phyloP scores from a whole-genome alignment of 345 rosid species.

The Eucalyptus rudis region DNA sequence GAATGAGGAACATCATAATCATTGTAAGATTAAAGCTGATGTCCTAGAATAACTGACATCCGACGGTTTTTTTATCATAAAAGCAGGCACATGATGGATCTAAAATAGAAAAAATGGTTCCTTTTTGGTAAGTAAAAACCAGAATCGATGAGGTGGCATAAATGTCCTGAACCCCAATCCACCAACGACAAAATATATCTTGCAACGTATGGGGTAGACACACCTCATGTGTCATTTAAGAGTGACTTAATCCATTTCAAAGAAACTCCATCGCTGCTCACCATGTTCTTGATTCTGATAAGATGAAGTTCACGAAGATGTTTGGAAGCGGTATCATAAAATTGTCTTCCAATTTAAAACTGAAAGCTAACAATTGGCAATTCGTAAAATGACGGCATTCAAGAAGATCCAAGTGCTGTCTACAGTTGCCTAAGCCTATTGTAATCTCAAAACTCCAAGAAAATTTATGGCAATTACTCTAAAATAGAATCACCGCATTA shows the following conservation, averaged over 20 bases:
- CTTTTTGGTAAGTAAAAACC: not conserved
- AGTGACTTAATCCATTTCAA: not conserved
- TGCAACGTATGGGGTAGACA: not conserved
- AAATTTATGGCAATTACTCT: not conserved
- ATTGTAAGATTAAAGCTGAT: not conserved
- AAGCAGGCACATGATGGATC: not conserved
- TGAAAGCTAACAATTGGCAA: not conserved
- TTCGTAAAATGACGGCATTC: not conserved
- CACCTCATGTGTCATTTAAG: not conserved
- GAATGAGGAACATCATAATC: not conserved
- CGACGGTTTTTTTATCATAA: not conserved
- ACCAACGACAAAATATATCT: not conserved
- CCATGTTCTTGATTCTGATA: not conserved
- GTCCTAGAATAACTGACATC: not conserved
- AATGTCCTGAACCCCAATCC: not conserved
- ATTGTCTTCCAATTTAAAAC: not conserved
- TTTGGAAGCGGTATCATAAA: not conserved
- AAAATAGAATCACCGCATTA: not conserved
- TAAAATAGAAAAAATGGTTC: not conserved
- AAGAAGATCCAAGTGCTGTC: not conserved
- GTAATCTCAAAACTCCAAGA: not conserved
- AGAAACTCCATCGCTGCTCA: not conserved
- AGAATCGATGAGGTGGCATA: not conserved
- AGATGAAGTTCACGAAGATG: not conserved
- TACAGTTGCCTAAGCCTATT: not conserved